Evolutionary conservation across 257 asterid species (phyloP), one percentile per base, ranked within the genome.

Genomic region (Forsythia viridissima): DNA sequence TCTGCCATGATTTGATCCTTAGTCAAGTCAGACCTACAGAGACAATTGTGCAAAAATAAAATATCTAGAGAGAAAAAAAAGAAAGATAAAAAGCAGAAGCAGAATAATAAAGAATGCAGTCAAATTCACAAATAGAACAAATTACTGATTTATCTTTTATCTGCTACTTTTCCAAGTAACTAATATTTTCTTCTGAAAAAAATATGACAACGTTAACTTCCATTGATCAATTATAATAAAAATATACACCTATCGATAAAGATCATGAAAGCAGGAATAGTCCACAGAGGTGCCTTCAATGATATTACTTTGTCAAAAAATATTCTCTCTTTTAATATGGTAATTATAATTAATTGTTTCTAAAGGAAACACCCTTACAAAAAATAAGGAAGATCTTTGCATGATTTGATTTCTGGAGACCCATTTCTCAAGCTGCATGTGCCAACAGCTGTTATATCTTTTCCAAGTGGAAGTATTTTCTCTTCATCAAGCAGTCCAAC

Each of bases 401-500:
- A 89, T 7, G 97, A 90, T 80, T 83, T 90, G 46, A 96, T 91
- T 82, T 92, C 97, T 71, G 85, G 90, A 80, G 75, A 73, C 83
- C 94, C 97, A 80, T 91, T 75, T 74, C 84, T 91, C 39, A 85
- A 78, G 74, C 84, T 85, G 88, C 91, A 93, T 77, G 86, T 80
- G 75, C 99, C 99, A 80, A 93, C 87, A 44, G 93, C 97, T 36
- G 97, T 92, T 76, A 96, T 76, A 77, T 91, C 90, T 85, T 92
- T 93, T 79, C 96, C 94, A 74, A 89, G 86, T 39, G 96, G 95
- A 74, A 96, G 95, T 79, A 93, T 88, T 84, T 96, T 91, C 88
- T 93, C 98, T 84, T 93, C 96, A 24, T 93, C 88, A 39, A 96
- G 91, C 84, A 93, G 76, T 76, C 94, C 98, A 86, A 96, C 91